Evolutionary conservation across 192 early-diverging fungal genomes (phyloP), one percentile per base, ranked within the genome.

Genomic region (Gorgonomyces haynaldii): DNA sequence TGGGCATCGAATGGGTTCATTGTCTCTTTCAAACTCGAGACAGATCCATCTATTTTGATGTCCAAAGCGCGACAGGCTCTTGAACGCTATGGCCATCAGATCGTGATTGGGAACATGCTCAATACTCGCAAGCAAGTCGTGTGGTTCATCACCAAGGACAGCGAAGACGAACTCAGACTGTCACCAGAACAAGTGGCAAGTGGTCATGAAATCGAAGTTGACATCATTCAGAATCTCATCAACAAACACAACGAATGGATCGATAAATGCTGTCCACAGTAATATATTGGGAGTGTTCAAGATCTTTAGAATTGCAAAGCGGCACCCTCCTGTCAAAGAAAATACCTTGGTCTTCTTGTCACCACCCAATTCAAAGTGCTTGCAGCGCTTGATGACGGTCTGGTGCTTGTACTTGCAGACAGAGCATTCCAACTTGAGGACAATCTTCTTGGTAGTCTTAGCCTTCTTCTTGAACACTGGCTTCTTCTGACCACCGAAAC

Each of bases 401-500:
- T 98, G 93, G 68, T 82, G 77, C 89, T 94, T 96, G 87, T 89
- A 90, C 86, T 96, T 96, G 85, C 96, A 96, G 56, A 82, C 77
- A 54, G 82, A 92, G 81, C 96, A 98, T 72, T 96, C 93, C 27
- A 98, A 76, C 81, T 91, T 87, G 56, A 98, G 84, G 21, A 95
- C 95, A 67, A 96, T 66, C 86, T 98, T 98, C 84, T 96, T 98
- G 75, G 91, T 96, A 58, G 96, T 98, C 88, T 96, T 98, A 67
- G 91, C 96, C 87, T 98, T 98, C 83, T 98, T 98, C 86, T 96
- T 91, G 90, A 98, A 98, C 63, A 96, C 87, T 65, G 91, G 96
- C 86, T 98, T 98, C 74, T 91, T 96, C 79, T 98, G 96, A 81
- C 96, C 96, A 89, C 96, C 96, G 76, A 84, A 96, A 78, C 96